Evolutionary conservation across 2,329 filamentous ascomycete genomes (phyloP), one percentile per base, ranked within the genome.

Genomic region (Ilyonectria destructans): DNA sequence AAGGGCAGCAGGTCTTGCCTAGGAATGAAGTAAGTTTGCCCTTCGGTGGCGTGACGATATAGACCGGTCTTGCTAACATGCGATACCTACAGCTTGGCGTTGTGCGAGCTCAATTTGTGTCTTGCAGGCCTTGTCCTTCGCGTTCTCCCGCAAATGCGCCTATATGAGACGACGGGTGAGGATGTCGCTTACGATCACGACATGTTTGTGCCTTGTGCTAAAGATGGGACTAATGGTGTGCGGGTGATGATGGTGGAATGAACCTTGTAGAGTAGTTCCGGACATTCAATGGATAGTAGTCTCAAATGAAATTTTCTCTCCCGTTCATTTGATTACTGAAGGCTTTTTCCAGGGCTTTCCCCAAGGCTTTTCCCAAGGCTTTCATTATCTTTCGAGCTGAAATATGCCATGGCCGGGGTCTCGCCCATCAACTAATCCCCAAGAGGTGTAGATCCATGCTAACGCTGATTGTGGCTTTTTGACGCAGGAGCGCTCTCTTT

Each of bases 171-270:
- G 1, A 17, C n/a, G 8, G 58, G 33, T 45, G 35, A 45, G 10
- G 58, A 60, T 21, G 48, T 60, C 19, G 46, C 58, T 8, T 60
- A 60, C 21, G 58, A 60, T 35, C 58, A 60, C n/a, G 58, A 60
- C 35, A 60, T 60, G 58, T 60, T 60, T 52, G 49, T 60, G 37
- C 58, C 58, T 31, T 60, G 58, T 9, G 45, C 49, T 31, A 60
- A 60, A 10, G 58, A 60, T 15, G 46, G 58, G 3, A 60, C 58
- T 1, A 60, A 60, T 23, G 58, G 58, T 31, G 58, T 60, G 9
- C 58, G 58, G 5, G 48, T 54, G 2, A 60, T 29, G 23, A 60
- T 60, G 12, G 48, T 43, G 5, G 33, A 37, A 8, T 26, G 23
- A 26, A 5, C 26, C 26, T 26, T 26, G 5, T 4, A 26, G 5